Percentiles rank a stretch among this genome's conserved stretches.
Conservation (phyloP, 2,329 filamentous ascomycete species). For the Coniochaeta hoffmannii region DNA sequence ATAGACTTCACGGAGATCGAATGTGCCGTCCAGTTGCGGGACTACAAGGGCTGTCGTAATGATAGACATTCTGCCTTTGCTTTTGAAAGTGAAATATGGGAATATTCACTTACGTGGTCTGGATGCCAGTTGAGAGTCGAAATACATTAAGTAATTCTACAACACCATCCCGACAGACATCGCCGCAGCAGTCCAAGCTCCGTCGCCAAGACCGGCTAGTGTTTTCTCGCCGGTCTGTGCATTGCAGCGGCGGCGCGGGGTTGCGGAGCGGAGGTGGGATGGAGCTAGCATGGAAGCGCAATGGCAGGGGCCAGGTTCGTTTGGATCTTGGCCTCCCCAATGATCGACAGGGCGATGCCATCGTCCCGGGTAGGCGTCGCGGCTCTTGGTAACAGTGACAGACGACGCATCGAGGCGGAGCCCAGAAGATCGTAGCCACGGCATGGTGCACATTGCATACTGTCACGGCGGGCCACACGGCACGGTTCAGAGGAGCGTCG, state of each 20-base stretch:
- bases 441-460: no score
- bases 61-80: conserved; percentile 10
- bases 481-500: no score
- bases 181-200: not conserved
- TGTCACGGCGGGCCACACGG: no score
- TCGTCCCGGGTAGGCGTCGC: no score
- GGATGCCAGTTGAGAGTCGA: not conserved
- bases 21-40: conserved; percentile 13
- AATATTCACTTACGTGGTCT: not conserved
- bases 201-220: not conserved
- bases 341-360: no score
- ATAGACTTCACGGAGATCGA: conserved; percentile 12
- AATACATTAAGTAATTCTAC: not conserved
- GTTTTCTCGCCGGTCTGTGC: no score
- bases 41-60: conserved; percentile 15
- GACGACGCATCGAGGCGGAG: no score
- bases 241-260: no score
- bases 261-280: not conserved
- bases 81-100: not conserved
- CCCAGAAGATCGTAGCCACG: no score
- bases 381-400: no score
- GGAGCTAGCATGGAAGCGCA: not conserved
- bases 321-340: no score
- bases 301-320: no score
- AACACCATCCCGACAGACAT: not conserved